Evolutionary conservation across 208 protist genomes (phyloP).

Genomic region (Crithidia fasciculata): DNA sequence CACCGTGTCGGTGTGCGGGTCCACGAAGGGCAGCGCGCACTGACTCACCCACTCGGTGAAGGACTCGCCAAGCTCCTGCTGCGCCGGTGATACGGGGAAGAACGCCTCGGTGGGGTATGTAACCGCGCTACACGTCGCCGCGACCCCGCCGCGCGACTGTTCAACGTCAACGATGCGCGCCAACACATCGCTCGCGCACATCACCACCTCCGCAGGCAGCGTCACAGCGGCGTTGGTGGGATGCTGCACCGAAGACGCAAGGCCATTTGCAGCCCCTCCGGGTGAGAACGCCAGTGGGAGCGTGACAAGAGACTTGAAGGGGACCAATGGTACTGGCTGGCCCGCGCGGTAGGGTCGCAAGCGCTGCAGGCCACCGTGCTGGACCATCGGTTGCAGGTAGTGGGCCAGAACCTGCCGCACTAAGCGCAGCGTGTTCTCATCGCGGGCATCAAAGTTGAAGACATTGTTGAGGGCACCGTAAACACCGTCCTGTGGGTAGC

Average conservation of each 20-base stretch:
- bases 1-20: constrained; percentile 46
- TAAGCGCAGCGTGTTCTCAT: constrained; percentile 75
- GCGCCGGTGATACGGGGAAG: background rate
- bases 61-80: constrained; percentile 19
- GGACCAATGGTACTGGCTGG: constrained; percentile 35
- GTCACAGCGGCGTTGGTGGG: background rate
- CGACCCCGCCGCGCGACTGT: background rate
- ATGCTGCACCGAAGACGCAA: background rate
- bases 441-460: constrained; percentile 84
- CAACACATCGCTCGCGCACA: constrained; percentile 1
- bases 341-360: constrained; percentile 54
- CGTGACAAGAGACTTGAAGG: constrained; percentile 33
- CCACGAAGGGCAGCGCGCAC: constrained; percentile 58
- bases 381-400: constrained; percentile 48
- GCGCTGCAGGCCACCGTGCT: constrained; percentile 46
- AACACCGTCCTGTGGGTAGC: constrained; percentile 88
- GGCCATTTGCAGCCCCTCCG: background rate
- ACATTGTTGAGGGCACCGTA: constrained; percentile 84
- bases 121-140: constrained; percentile 29
- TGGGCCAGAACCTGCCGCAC: constrained; percentile 69
- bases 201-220: constrained; percentile 6
- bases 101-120: constrained; percentile 31
- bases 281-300: constrained; percentile 16
- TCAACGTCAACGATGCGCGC: constrained; percentile 3
- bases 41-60: constrained; percentile 72